Conservation (phyloP, 1,284 basidiomycete genomes). For the Trametes sp. region DNA sequence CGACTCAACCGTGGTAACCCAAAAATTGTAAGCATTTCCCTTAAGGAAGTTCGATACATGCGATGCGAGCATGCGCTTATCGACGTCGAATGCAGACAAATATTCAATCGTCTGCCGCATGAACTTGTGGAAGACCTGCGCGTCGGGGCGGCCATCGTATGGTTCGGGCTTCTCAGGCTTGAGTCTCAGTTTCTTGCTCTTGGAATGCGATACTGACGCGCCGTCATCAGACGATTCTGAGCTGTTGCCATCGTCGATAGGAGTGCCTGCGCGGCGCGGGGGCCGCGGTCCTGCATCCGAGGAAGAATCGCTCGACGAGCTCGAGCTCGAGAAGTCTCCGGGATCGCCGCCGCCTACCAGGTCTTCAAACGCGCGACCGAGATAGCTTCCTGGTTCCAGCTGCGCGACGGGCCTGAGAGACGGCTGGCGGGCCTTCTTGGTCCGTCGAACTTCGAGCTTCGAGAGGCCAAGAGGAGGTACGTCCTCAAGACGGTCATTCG, state of each 20-base stretch:
- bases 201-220: not conserved
- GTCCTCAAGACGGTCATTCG: not conserved
- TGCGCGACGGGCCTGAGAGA: slow-evolving; percentile 5
- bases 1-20: slow-evolving; percentile 42
- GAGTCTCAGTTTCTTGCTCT: slow-evolving; percentile 8
- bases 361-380: slow-evolving; percentile 4
- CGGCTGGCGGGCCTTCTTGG: not conserved
- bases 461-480: not conserved
- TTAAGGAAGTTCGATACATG: too few species aligned
- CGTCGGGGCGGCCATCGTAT: slow-evolving; percentile 25
- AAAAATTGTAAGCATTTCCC: slow-evolving; percentile 51
- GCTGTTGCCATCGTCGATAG: not conserved
- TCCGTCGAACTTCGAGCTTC: not conserved
- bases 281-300: not conserved
- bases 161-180: slow-evolving; percentile 27
- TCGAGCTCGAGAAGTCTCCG: not conserved
- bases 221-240: too few species aligned
- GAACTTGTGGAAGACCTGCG: slow-evolving; percentile 32
- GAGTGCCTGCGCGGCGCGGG: too few species aligned
- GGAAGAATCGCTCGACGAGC: not conserved
- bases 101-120: slow-evolving; percentile 21
- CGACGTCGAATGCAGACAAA: slow-evolving; percentile 12
- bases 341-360: not conserved
- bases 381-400: slow-evolving; percentile 12
- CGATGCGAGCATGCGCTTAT: not conserved